phyloP scores from a whole-genome alignment of 2,329 filamentous ascomycete genomes.

The Fonsecaea pedrosoi region DNA sequence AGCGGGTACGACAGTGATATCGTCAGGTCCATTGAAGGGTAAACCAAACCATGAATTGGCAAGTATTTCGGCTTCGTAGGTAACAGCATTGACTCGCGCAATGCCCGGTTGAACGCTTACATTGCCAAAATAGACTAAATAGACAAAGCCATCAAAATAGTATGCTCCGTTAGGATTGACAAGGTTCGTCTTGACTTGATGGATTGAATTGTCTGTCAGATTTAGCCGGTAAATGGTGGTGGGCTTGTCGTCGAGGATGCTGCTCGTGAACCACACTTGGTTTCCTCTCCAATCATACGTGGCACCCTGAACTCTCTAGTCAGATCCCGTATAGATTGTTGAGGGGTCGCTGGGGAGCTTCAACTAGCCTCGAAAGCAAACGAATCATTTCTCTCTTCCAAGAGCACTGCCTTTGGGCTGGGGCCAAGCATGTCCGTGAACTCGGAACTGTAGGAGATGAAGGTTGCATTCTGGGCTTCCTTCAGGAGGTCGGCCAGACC shows the following conservation, averaged over 20 bases:
- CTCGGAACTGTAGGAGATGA: neutral
- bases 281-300: neutral
- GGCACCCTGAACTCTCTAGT: neutral
- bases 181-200: neutral
- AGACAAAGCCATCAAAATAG: neutral
- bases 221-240: neutral
- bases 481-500: neutral
- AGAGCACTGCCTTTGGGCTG: neutral
- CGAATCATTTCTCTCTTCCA: neutral
- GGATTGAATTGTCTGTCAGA: neutral
- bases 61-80: neutral
- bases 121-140: neutral
- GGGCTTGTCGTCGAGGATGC: slow-evolving; percentile 1
- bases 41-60: slow-evolving; percentile 2
- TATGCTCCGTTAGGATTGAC: neutral
- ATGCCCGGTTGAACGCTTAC: neutral
- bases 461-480: neutral
- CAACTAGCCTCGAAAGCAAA: slow-evolving; percentile 3
- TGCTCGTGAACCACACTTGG: neutral
- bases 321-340: neutral
- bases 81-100: neutral
- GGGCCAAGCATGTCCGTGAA: neutral
- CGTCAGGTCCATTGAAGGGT: neutral
- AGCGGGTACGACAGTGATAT: neutral
- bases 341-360: neutral